Evolutionary conservation across 306 rosid species (phyloP).

Genomic region (Vigna radiata): DNA sequence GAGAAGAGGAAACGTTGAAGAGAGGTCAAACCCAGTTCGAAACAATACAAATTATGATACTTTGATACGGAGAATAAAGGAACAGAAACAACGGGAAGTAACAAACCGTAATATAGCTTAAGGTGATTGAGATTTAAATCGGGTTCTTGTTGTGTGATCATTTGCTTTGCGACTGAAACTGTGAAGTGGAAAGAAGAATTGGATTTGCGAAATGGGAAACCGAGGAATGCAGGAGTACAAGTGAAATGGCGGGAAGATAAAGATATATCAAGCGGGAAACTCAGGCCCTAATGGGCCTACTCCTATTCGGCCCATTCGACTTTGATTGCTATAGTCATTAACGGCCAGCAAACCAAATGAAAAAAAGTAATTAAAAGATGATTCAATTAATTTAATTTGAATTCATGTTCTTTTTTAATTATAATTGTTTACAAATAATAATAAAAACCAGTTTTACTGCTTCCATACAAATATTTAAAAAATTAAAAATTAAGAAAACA

Average conservation of each 20-base stretch:
- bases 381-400: too few species aligned
- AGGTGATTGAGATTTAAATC: conserved; percentile 42
- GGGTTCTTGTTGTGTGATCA: conserved; percentile 31
- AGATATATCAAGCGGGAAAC: not conserved
- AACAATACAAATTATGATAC: not conserved
- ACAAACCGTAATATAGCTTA: conserved; percentile 69
- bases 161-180: not conserved
- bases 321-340: too few species aligned
- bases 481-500: too few species aligned
- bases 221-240: not conserved
- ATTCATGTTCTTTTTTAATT: too few species aligned
- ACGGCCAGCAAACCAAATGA: too few species aligned
- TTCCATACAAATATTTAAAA: too few species aligned
- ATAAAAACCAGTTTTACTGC: too few species aligned
- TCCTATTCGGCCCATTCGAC: too few species aligned
- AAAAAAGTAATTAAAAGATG: too few species aligned
- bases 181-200: not conserved
- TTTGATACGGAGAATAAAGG: not conserved
- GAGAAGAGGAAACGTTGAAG: not conserved
- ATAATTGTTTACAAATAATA: too few species aligned
- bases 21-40: not conserved
- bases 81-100: not conserved
- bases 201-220: not conserved
- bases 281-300: not conserved
- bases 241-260: conserved; percentile 28